Evolutionary conservation across 2,329 filamentous ascomycete species (phyloP).

Genomic region (Paradendryphiella salina): DNA sequence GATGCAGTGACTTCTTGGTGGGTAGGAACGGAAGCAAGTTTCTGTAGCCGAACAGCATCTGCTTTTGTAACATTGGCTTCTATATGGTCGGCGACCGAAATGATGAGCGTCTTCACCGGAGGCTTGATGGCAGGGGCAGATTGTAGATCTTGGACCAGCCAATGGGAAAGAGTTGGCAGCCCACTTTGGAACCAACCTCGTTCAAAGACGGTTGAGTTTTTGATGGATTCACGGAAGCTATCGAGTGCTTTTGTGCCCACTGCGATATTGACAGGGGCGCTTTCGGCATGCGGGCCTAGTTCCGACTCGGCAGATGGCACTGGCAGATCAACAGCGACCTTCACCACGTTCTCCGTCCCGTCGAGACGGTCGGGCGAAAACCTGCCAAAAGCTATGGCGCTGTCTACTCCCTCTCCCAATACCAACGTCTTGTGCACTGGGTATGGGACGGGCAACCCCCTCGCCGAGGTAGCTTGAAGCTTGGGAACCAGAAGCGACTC

Average conservation of each 20-base stretch:
- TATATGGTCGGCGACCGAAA: conserved; percentile 65
- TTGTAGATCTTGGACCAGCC: conserved; percentile 56
- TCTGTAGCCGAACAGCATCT: conserved; percentile 48
- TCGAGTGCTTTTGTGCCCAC: conserved; percentile 65
- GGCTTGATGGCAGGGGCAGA: conserved; percentile 60
- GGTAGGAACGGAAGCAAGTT: conserved; percentile 42
- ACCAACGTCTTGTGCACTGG: conserved; percentile 83
- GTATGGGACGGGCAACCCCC: conserved; percentile 69
- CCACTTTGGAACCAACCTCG: conserved; percentile 74
- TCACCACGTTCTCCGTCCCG: conserved; percentile 51
- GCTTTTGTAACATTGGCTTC: conserved; percentile 57
- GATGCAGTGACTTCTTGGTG: conserved; percentile 50
- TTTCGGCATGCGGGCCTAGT: conserved; percentile 18
- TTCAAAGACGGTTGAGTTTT: conserved; percentile 73
- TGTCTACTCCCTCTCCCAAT: conserved; percentile 71
- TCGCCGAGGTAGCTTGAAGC: conserved; percentile 68
- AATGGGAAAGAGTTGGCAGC: conserved; percentile 65
- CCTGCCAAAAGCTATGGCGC: conserved; percentile 59
- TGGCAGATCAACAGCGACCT: conserved; percentile 62
- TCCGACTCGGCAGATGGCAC: conserved; percentile 46
- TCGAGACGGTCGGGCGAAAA: conserved; percentile 46
- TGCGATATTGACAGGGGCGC: conserved; percentile 62
- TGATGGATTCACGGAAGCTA: conserved; percentile 68
- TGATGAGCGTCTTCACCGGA: conserved; percentile 67
- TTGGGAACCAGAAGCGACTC: conserved; percentile 74